These are phyloP conservation scores for Pseudogymnoascus sp. DNA, from an alignment of 2,329 filamentous ascomycete genomes.

Conservation along the genomic window DNA sequence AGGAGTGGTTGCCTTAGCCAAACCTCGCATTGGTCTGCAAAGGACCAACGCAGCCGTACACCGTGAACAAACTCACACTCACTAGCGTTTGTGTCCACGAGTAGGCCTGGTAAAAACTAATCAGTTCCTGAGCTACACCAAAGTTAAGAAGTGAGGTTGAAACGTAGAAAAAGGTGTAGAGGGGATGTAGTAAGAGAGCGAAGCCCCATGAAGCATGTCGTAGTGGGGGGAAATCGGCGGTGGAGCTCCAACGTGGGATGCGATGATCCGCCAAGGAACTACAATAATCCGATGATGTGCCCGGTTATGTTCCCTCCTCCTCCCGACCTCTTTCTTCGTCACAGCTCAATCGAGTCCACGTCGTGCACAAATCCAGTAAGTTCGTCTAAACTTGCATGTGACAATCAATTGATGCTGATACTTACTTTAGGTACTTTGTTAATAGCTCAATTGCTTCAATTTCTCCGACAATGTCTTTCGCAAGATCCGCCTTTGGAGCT, in stretches of 20 bases:
- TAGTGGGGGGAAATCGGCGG: constrained; percentile 1
- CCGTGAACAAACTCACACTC: not conserved
- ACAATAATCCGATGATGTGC: constrained; percentile 2
- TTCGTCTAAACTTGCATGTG: not conserved
- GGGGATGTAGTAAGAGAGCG: not conserved
- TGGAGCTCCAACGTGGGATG: constrained; percentile 3
- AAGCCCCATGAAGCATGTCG: not conserved
- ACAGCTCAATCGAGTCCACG: constrained; percentile 2
- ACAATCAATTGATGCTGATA: not conserved
- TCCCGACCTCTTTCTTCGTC: constrained; percentile 5
- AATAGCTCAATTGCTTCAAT: constrained; percentile 19
- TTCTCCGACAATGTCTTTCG: constrained; percentile 27
- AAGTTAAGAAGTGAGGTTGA: not conserved
- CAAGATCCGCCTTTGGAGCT: constrained; percentile 25
- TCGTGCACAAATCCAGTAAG: constrained; percentile 7
- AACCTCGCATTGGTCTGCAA: not conserved
- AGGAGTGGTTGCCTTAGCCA: not conserved
- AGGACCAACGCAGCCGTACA: not conserved
- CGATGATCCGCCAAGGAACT: not conserved
- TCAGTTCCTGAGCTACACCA: not conserved
- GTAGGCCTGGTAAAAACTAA: not conserved
- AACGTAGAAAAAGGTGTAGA: not conserved
- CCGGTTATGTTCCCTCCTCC: constrained; percentile 5
- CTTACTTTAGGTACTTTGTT: constrained; percentile 3
- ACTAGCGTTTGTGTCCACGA: not conserved